A percentile compares a stretch with the other conserved stretches of the same genome.
Evolutionary conservation across 495 filamentous ascomycete species (phyloP).

Genomic region (Immersiella caudata): DNA sequence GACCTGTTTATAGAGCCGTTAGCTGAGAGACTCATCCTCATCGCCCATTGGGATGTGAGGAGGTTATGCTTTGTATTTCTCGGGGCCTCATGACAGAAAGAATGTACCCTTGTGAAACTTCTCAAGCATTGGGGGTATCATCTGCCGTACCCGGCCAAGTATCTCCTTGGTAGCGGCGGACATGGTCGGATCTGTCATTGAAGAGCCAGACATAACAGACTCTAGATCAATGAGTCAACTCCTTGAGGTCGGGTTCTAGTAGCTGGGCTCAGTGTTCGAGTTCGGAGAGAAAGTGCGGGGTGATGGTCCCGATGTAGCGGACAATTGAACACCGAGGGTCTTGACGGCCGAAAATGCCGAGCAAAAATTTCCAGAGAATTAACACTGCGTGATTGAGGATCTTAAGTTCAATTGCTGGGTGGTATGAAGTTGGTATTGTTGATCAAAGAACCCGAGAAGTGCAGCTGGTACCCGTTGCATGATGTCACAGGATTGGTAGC

Average conservation of each 20-base stretch:
- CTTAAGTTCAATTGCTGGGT: no score
- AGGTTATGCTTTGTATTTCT: not conserved
- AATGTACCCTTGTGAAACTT: constrained; percentile 90
- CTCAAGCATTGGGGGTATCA: constrained; percentile 93
- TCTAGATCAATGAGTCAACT: not conserved
- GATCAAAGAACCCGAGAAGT: not conserved
- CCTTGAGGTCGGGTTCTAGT: not conserved
- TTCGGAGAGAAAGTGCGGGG: not conserved
- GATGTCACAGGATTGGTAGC: not conserved
- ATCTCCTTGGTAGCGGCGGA: constrained; percentile 61
- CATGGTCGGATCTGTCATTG: constrained; percentile 38
- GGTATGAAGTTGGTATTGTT: not conserved
- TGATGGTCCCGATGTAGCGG: not conserved
- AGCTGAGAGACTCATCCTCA: not conserved
- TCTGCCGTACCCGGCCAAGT: constrained; percentile 79
- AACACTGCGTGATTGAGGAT: no score
- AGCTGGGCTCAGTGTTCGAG: not conserved
- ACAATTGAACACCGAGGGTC: not conserved
- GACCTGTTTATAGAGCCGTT: constrained; percentile 52
- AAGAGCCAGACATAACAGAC: not conserved
- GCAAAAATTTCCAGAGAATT: no score
- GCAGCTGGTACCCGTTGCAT: not conserved
- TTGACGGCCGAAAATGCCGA: no score
- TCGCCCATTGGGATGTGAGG: not conserved
- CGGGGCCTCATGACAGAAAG: not conserved